A percentile compares a stretch with the other conserved stretches of the same genome.
phyloP scores from a whole-genome alignment of 257 asterid genomes.

The Solanum gandarillasii region DNA sequence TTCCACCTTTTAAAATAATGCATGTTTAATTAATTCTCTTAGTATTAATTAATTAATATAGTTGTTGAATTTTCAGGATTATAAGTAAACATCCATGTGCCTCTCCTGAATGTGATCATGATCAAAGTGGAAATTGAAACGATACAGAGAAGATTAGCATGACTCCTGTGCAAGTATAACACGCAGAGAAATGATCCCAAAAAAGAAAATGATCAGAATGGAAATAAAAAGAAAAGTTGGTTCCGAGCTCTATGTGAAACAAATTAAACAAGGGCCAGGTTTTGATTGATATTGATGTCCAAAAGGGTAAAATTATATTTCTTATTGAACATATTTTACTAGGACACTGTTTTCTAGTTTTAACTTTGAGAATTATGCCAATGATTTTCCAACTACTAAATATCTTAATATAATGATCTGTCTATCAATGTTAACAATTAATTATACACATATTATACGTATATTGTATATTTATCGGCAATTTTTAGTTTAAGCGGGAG shows the following conservation, averaged over 20 bases:
- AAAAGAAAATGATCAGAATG: not conserved
- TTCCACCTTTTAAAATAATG: not conserved
- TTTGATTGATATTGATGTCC: not conserved
- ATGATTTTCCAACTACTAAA: not conserved
- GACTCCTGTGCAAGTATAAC: too few relatives aligned
- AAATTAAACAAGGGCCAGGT: not conserved
- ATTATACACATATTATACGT: too few relatives aligned
- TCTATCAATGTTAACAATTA: not conserved
- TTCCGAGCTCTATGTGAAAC: not conserved
- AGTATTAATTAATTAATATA: not conserved
- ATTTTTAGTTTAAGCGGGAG: too few relatives aligned
- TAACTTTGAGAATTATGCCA: not conserved
- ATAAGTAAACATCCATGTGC: not conserved
- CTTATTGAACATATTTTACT: not conserved
- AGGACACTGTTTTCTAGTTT: not conserved
- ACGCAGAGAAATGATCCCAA: too few relatives aligned
- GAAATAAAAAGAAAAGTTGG: not conserved
- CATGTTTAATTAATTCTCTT: not conserved
- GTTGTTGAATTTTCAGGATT: not conserved
- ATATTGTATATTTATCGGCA: too few relatives aligned
- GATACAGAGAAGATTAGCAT: too few relatives aligned
- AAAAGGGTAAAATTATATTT: not conserved
- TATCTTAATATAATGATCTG: not conserved
- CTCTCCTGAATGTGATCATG: not conserved
- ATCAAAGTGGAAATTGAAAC: too few relatives aligned